Evolutionary conservation across 2,329 filamentous ascomycete species (phyloP), one percentile per base, ranked within the genome.

Genomic region (Pestalotiopsis sp.): DNA sequence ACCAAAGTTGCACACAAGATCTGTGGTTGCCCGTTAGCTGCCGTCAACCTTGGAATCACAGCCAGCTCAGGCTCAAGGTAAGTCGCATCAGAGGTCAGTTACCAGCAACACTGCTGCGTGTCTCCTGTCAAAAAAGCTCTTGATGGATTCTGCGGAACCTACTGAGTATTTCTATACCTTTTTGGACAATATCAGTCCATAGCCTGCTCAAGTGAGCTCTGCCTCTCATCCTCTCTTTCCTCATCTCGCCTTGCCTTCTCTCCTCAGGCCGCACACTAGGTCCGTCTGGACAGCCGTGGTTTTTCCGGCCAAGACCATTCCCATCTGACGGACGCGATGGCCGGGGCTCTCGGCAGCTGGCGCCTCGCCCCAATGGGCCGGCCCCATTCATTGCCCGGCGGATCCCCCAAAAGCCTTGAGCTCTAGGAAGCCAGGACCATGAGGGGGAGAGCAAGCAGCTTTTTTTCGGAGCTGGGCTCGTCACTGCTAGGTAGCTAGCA

Each of bases 231-330:
- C 12, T 64, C 39, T 27, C 13, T 12, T 52, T 27, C 62, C 62
- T 25, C 7, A 31, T 7, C 13, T 41, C 41, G 45, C 20, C 45
- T 57, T 66, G 20, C 9, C 64, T n/a, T 11, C 57, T 41, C 67
- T 68, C 67, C 64, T 66, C 67, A 41, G 58, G 66, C 63, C 60
- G 61, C 64, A 20, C 56, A n/a, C 45, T 66, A 58, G 57, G 67
- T 25, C 57, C 63, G 23, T 45, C n/a, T 39, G 49, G 41, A n/a
- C 41, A 56, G 64, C 67, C 67, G 67, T 41, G 66, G 67, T 68
- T 68, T 62, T 58, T 56, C 67, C 64, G 67, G 52, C 36, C 7
- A 36, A 36, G 31, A 17, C 9, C 64, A 17, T 39, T 17, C 64
- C 31, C 20, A 7, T 4, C 38, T 27, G 20, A 23, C 3, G 41